Evolutionary conservation across 805 yeast species (phyloP).

Genomic region (Huiozyma naganishii): DNA sequence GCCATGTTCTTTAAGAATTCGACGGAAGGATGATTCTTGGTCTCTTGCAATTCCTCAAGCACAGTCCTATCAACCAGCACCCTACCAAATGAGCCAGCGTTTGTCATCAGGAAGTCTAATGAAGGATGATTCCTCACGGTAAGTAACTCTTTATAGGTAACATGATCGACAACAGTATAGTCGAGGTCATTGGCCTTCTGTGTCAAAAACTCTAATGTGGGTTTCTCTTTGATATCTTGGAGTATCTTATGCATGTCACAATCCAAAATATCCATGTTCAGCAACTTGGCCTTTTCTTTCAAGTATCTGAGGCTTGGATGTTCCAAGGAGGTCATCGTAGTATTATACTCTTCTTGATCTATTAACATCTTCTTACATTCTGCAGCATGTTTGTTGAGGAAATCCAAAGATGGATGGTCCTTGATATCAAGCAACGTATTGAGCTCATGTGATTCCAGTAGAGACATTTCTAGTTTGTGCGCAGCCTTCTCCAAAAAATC

Average conservation of each 20-base stretch:
- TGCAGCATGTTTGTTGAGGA: neutral
- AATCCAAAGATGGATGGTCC: neutral
- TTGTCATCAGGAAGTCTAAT: constrained; percentile 1
- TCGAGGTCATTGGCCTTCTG: neutral
- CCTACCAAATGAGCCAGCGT: neutral
- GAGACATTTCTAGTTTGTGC: neutral
- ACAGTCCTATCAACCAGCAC: neutral
- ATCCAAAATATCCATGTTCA: neutral
- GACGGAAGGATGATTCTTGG: neutral
- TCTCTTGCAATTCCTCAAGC: neutral
- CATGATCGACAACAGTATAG: neutral
- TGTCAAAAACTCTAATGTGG: neutral
- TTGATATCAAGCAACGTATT: neutral
- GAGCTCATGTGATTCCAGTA: neutral
- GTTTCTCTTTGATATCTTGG: neutral
- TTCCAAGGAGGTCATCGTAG: neutral
- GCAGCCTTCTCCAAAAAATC: neutral
- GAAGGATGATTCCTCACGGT: neutral
- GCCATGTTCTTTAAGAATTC: neutral
- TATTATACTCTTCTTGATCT: neutral
- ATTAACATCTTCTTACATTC: neutral
- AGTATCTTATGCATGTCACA: neutral
- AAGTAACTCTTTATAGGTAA: neutral
- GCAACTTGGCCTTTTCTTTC: constrained; percentile 14
- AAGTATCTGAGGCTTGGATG: constrained; percentile 1